Evolutionary conservation across 148 eudicot genomes (phyloP).

Genomic region (Nepenthes mirabilis): DNA sequence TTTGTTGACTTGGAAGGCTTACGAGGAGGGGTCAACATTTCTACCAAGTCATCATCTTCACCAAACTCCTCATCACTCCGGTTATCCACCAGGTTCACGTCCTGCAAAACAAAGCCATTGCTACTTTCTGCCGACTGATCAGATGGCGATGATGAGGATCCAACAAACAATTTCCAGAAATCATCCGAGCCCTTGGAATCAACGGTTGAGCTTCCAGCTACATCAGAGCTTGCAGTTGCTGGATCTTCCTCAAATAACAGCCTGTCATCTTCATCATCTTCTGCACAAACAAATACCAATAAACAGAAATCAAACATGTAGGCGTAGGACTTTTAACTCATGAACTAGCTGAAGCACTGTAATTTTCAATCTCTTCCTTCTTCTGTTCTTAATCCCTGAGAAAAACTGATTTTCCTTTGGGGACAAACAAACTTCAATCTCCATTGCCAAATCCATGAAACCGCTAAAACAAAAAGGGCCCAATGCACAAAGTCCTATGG

Average conservation of each 20-base stretch:
- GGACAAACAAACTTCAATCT: too few relatives aligned
- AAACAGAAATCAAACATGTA: not conserved
- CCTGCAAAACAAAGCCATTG: constrained; percentile 15
- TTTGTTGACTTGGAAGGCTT: constrained; percentile 41
- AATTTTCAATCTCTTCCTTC: too few relatives aligned
- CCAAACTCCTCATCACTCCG: constrained; percentile 14
- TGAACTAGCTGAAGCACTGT: too few relatives aligned
- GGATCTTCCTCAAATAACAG: constrained; percentile 31
- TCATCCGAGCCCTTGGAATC: constrained; percentile 29
- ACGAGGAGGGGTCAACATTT: constrained; percentile 6
- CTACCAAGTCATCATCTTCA: constrained; percentile 28
- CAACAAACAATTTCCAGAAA: constrained; percentile 34
- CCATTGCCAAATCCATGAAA: too few relatives aligned
- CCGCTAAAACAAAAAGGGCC: too few relatives aligned
- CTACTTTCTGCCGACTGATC: constrained; percentile 17
- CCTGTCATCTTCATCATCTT: constrained; percentile 22
- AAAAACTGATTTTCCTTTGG: too few relatives aligned
- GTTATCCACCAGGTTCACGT: constrained; percentile 14
- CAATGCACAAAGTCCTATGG: too few relatives aligned
- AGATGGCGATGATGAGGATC: constrained; percentile 11
- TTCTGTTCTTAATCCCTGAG: too few relatives aligned
- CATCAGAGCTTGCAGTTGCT: constrained; percentile 19
- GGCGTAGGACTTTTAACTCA: not conserved
- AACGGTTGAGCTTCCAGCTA: constrained; percentile 17
- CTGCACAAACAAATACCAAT: constrained; percentile 18